These are phyloP conservation scores for Pseudogymnoascus sp. DNA, from an alignment of 2,329 filamentous ascomycete genomes.

Conservation along the genomic window DNA sequence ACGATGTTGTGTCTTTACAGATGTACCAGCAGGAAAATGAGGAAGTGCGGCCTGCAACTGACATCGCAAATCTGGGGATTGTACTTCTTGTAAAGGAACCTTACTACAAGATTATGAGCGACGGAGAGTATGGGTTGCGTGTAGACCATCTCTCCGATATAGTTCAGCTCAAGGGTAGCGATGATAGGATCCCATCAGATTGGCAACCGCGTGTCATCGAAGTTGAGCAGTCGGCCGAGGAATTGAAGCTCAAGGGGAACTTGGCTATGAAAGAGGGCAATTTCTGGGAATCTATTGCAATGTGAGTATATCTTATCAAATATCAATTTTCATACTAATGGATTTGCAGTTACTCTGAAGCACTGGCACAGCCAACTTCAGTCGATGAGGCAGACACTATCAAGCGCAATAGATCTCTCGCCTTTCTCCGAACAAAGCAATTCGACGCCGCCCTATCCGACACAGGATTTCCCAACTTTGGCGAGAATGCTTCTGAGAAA, in stretches of 20 bases:
- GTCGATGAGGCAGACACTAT: constrained; percentile 25
- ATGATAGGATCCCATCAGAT: constrained; percentile 32
- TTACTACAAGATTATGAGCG: constrained; percentile 35
- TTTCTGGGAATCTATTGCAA: constrained; percentile 20
- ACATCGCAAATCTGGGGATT: constrained; percentile 22
- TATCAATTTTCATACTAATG: constrained; percentile 19
- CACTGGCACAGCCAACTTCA: constrained; percentile 17
- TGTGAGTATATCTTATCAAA: constrained; percentile 14
- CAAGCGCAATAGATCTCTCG: constrained; percentile 30
- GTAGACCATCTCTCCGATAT: constrained; percentile 46
- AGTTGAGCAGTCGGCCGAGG: neutral
- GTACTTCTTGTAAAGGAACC: constrained; percentile 44
- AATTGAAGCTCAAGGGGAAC: constrained; percentile 17
- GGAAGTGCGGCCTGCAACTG: constrained; percentile 30
- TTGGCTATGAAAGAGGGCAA: constrained; percentile 16
- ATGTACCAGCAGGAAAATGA: constrained; percentile 33
- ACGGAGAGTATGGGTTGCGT: constrained; percentile 36
- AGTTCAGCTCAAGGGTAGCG: constrained; percentile 28
- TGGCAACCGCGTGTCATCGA: constrained; percentile 31
- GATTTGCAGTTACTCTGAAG: constrained; percentile 16
- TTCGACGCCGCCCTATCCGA: constrained; percentile 31
- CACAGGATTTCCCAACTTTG: constrained; percentile 22
- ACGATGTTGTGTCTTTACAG: constrained; percentile 29
- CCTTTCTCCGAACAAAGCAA: constrained; percentile 24
- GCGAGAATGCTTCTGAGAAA: constrained; percentile 26